Base-by-base conservation (phyloP, 2,329 filamentous ascomycete species). In the Penicillium griseofulvum region DNA sequence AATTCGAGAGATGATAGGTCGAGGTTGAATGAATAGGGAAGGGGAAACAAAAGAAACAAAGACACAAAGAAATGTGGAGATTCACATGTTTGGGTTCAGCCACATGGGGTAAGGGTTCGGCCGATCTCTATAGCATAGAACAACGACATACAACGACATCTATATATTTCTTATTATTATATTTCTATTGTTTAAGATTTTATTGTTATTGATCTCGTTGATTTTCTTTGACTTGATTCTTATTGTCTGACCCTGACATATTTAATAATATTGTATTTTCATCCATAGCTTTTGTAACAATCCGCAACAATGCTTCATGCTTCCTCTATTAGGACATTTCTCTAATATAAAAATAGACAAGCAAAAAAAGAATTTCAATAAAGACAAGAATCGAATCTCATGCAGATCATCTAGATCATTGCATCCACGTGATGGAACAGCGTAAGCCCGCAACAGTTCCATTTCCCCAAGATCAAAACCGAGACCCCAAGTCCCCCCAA, bases 91-190 rank as follows among this genome's bases (percentile, higher is more conserved):
- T 57, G 53, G 54, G 28, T 54, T 56, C 36, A 22, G n/a, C 52
- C 37, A 17, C 16, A 59, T 57, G 33, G 49, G 61, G 63, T 37
- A 65, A 58, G 63, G 56, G 61, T 56, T 45, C 47, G 52, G 63
- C 51, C 8, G 44, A 55, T 61, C 53, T 16, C 52, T 54, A 56
- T 56, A 57, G 57, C 59, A 55, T 45, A 51, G 38, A 45, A 45
- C 31, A 51, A 46, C 38, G 39, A 51, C 49, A 51, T 37, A 44
- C 52, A 53, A 56, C 54, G 50, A 37, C 10, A 51, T 49, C 24
- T 54, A 62, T 60, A 34, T 34, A 6, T 34, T 33, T 54, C 55
- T 56, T 31, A 22, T 12, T 12, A 34, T 41, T 37, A 9, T 24
- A 7, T 42, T 33, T 17, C 5, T 10, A 12, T 38, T n/a, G 6